These are phyloP conservation scores for Prinsepia uniflora DNA, from an alignment of 306 rosid genomes.

Conservation along the genomic window DNA sequence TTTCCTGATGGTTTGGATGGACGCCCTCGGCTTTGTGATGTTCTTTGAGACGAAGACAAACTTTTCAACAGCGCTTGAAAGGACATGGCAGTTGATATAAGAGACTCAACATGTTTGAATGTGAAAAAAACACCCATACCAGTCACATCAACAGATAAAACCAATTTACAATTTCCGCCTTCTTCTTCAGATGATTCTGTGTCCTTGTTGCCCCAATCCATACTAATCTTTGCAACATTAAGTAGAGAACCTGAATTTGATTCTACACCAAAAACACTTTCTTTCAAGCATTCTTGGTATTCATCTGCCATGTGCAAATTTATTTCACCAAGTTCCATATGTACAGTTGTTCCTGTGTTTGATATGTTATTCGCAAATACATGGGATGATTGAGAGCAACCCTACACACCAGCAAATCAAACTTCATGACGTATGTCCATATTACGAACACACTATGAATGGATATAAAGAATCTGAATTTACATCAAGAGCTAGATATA, in stretches of 20 bases:
- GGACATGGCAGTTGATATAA: conserved; percentile 70
- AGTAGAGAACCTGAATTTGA: conserved; percentile 82
- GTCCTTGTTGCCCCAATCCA: conserved; percentile 96
- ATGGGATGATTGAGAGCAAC: conserved; percentile 87
- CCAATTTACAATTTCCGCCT: conserved; percentile 55
- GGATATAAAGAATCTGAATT: background rate
- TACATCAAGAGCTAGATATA: background rate
- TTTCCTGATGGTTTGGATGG: conserved; percentile 69
- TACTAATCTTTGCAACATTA: conserved; percentile 80
- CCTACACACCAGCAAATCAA: conserved; percentile 52
- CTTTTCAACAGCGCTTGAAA: conserved; percentile 67
- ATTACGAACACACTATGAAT: background rate
- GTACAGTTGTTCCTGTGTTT: conserved; percentile 68
- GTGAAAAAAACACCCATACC: conserved; percentile 78
- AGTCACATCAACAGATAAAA: conserved; percentile 76
- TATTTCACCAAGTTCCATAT: conserved; percentile 88
- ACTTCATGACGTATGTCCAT: conserved; percentile 5
- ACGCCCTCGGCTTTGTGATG: conserved; percentile 50
- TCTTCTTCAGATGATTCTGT: conserved; percentile 70
- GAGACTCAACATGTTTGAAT: conserved; percentile 78
- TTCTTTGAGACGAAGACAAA: conserved; percentile 54
- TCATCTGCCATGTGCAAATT: conserved; percentile 92
- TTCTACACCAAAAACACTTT: conserved; percentile 77
- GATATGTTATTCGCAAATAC: conserved; percentile 87
- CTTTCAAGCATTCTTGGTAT: conserved; percentile 87